A percentile compares a stretch with the other conserved stretches of the same genome.
phyloP scores from a whole-genome alignment of 208 protist species.

The Trypanosomatidae sp. region DNA sequence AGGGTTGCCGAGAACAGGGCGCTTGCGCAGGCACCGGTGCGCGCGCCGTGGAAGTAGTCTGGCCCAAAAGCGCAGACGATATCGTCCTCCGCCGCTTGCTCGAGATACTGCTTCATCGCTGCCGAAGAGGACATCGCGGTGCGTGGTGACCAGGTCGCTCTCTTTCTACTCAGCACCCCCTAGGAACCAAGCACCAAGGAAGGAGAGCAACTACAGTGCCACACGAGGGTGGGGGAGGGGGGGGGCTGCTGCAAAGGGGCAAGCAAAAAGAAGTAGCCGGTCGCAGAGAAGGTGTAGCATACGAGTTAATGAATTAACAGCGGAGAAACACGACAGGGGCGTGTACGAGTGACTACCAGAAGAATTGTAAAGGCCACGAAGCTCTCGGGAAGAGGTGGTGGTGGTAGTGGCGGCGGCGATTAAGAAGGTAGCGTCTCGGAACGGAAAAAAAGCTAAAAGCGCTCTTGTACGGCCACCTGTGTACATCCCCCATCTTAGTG shows the following conservation, averaged over 20 bases:
- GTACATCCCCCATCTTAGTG: neutral
- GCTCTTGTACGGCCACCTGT: neutral
- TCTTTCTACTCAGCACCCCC: neutral
- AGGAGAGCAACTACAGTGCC: neutral
- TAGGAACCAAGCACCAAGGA: neutral
- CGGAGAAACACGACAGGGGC: neutral
- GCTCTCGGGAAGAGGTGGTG: neutral
- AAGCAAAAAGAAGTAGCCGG: neutral
- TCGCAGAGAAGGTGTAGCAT: neutral
- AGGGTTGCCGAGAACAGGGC: constrained; percentile 39
- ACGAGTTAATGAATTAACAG: neutral
- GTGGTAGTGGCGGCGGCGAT: neutral
- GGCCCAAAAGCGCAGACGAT: constrained; percentile 77
- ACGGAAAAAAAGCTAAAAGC: neutral
- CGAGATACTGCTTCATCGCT: constrained; percentile 18
- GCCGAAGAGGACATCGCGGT: neutral
- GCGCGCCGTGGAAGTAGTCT: constrained; percentile 73
- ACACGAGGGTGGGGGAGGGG: neutral
- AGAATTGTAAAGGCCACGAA: neutral
- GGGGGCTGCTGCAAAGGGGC: neutral
- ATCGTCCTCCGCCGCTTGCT: constrained; percentile 65
- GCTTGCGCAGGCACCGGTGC: constrained; percentile 47
- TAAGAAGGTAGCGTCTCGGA: neutral
- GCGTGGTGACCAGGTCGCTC: neutral
- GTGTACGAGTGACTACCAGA: neutral